Conservation (phyloP, 2,329 filamentous ascomycete genomes). For the Ramularia endophylla region DNA sequence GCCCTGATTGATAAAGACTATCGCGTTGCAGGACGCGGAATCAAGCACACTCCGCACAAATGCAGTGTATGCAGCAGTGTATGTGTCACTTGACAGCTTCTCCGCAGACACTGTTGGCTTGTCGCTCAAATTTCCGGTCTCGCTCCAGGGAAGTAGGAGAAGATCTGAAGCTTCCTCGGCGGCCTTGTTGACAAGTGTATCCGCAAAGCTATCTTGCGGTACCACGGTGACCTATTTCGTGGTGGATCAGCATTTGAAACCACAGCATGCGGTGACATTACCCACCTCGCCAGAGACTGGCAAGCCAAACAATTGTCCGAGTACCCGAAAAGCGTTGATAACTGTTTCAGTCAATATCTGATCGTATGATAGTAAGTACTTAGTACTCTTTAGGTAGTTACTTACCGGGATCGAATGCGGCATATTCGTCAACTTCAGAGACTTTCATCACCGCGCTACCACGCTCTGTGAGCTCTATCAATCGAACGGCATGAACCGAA, state of each 20-base stretch:
- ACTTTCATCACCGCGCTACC: conserved; percentile 94
- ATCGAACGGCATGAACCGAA: conserved; percentile 70
- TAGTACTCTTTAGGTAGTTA: no score
- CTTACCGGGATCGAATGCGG: conserved; percentile 62
- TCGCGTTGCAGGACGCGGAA: conserved; percentile 60
- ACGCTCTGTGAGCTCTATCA: conserved; percentile 84
- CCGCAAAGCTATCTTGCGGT: conserved; percentile 70
- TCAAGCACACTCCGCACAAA: conserved; percentile 68
- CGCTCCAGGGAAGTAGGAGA: conserved; percentile 83
- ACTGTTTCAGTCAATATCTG: no score
- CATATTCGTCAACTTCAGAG: conserved; percentile 68
- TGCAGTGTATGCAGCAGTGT: conserved; percentile 61
- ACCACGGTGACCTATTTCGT: conserved; percentile 57
- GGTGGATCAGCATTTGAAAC: background rate
- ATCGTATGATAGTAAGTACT: no score
- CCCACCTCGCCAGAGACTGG: conserved; percentile 64
- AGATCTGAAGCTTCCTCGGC: conserved; percentile 53
- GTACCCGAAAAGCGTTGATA: conserved; percentile 83
- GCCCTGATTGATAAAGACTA: conserved; percentile 72
- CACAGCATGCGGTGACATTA: background rate
- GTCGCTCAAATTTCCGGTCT: conserved; percentile 70
- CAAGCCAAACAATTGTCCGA: conserved; percentile 77
- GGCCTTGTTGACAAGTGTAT: conserved; percentile 64
- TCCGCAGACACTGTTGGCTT: conserved; percentile 44
- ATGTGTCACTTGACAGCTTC: conserved; percentile 53